These are phyloP conservation scores for Musa troglodytarum DNA, from an alignment of 176 grass and related monocot species.

Conservation along the genomic window DNA sequence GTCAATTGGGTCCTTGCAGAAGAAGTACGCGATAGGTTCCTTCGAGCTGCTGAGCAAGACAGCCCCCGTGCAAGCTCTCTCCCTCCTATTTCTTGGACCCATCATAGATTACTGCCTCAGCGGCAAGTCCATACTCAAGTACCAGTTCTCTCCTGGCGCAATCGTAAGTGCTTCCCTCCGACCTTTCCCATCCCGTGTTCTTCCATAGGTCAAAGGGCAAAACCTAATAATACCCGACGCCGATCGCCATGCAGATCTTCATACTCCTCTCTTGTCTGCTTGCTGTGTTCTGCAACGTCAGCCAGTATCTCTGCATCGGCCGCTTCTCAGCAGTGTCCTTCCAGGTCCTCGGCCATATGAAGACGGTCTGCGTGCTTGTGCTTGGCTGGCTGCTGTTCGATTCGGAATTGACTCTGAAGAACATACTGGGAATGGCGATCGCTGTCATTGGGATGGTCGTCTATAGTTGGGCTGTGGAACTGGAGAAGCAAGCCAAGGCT, in stretches of 20 bases:
- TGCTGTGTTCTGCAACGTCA: conserved; percentile 41
- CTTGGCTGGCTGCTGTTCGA: background rate
- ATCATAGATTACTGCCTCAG: conserved; percentile 34
- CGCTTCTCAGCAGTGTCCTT: background rate
- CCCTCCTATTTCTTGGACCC: conserved; percentile 33
- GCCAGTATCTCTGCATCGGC: background rate
- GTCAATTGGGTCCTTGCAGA: conserved; percentile 45
- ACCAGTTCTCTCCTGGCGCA: conserved; percentile 28
- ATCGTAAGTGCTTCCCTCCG: conserved; percentile 26
- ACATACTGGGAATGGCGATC: background rate
- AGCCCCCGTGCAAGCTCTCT: conserved; percentile 40
- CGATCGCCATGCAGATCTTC: conserved; percentile 23
- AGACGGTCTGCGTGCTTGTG: background rate
- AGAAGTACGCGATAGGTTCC: conserved; percentile 51
- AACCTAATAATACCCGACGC: no score
- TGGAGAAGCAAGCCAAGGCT: conserved; percentile 20
- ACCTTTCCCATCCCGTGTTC: no score
- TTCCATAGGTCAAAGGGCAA: no score
- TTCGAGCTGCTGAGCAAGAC: conserved; percentile 46
- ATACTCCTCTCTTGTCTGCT: conserved; percentile 34
- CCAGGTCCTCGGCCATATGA: background rate
- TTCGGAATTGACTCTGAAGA: background rate
- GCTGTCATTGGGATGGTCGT: background rate
- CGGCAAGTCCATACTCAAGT: conserved; percentile 30
- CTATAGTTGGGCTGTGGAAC: conserved; percentile 39